Base-by-base conservation (phyloP, 192 early-diverging fungal genomes). In the Funneliformis geosporum region DNA sequence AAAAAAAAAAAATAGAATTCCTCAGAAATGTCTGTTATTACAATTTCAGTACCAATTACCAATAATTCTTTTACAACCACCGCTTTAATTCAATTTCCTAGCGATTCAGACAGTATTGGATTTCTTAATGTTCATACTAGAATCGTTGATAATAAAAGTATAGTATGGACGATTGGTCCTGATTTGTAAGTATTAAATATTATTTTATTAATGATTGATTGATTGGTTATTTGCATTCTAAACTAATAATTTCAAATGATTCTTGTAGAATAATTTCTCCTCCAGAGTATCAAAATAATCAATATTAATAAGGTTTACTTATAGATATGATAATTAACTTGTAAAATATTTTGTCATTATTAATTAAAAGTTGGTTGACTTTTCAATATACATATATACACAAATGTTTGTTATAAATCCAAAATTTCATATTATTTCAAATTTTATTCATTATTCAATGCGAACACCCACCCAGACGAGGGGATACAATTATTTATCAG, bases 41-140 rank as follows among this genome's bases (percentile, higher is more conserved):
- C 23, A n/a, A 23, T n/a, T 2, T 12, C n/a, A 14, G 40, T n/a
- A n/a, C 11, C 70, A 18, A 12, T 60, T n/a, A 74, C 18, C 16
- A 74, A 38, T 27, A 60, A 74, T 60, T 74, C 7, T 4, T 74
- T 74, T 39, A 18, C 47, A 8, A 25, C 16, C 12, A 59, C 44
- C 5, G 47, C 42, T 33, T 21, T 59, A 9, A 9, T 74, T 60
- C 23, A 44, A 28, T 59, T 74, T 60, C 23, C 23, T 14, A 10
- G 59, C 14, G 47, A n/a, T 39, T 55, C 28, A n/a, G 70, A 73
- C 11, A 43, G 46, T 43, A 23, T n/a, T 43, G 42, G 27, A 33
- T 74, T 59, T 74, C 25, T 74, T 27, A 74, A 74, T 60, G 23
- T 74, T 11, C 73, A 74, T 50, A 59, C 47, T 18, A 39, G 27